Evolutionary conservation across 371 early-diverging fungal genomes (phyloP).

Genomic region (Saksenaea vasiformis): DNA sequence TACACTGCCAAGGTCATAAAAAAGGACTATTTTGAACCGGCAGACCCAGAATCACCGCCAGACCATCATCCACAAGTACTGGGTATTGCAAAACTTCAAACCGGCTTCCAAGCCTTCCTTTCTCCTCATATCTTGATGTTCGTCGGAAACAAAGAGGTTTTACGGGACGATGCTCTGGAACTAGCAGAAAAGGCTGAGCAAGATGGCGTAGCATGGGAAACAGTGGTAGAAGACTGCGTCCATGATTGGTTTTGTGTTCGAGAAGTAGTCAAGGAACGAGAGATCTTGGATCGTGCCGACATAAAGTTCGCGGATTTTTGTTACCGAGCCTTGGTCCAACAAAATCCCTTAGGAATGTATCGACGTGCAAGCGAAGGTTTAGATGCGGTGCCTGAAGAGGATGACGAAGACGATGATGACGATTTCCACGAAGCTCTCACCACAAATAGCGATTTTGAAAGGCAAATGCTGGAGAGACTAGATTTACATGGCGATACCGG

Average conservation of each 20-base stretch:
- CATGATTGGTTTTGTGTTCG: conserved; percentile 52
- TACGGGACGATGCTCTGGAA: conserved; percentile 43
- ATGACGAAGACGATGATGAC: conserved; percentile 24
- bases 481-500: not conserved
- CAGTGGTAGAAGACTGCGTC: conserved; percentile 38
- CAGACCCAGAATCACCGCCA: conserved; percentile 22
- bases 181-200: conserved; percentile 38
- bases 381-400: conserved; percentile 35
- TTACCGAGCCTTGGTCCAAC: conserved; percentile 25
- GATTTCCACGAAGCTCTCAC: conserved; percentile 20
- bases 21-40: conserved; percentile 40
- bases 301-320: conserved; percentile 38
- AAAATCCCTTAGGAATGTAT: conserved; percentile 11
- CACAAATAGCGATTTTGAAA: conserved; percentile 2
- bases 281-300: conserved; percentile 33
- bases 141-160: conserved; percentile 40
- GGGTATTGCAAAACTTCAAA: conserved; percentile 39
- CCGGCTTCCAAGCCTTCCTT: conserved; percentile 38
- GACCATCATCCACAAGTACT: conserved; percentile 28
- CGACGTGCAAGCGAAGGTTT: conserved; percentile 30
- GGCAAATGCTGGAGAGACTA: not conserved
- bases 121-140: conserved; percentile 36
- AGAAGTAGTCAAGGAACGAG: conserved; percentile 45
- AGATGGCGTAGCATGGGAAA: conserved; percentile 38
- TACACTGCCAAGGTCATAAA: conserved; percentile 42